These are phyloP conservation scores for Priceomyces medius DNA, from an alignment of 805 yeast genomes.

Conservation along the genomic window DNA sequence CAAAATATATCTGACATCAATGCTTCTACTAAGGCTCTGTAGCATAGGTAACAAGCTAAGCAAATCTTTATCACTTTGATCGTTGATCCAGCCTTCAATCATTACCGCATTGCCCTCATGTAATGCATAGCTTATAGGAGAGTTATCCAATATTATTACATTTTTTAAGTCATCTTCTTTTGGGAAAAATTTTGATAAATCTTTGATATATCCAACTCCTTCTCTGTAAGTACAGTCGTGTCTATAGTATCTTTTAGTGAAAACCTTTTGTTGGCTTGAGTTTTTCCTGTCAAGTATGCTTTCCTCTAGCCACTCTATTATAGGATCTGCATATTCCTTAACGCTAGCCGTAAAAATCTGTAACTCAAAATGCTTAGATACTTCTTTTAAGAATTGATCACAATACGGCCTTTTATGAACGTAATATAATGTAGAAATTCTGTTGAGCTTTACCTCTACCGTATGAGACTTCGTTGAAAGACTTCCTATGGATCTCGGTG, in stretches of 20 bases:
- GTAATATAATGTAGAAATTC: conserved; percentile 77
- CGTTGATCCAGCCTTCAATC: conserved; percentile 97
- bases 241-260: conserved; percentile 67
- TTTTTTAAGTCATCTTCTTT: conserved; percentile 73
- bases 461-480: conserved; percentile 49
- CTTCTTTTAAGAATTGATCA: conserved; percentile 76
- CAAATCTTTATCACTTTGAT: conserved; percentile 85
- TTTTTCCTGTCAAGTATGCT: conserved; percentile 33
- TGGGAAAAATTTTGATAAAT: conserved; percentile 38
- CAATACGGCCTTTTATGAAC: conserved; percentile 92
- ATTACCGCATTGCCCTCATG: conserved; percentile 87
- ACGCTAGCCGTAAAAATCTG: conserved; percentile 95
- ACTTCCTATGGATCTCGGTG: conserved; percentile 42
- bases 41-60: conserved; percentile 79
- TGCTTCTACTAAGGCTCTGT: conserved; percentile 70
- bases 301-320: conserved; percentile 84
- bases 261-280: conserved; percentile 17
- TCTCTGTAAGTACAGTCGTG: conserved; percentile 72
- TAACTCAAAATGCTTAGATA: conserved; percentile 81
- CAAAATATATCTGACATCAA: conserved; percentile 79
- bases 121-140: conserved; percentile 83
- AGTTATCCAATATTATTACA: conserved; percentile 83
- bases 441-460: conserved; percentile 74
- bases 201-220: conserved; percentile 79
- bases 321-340: conserved; percentile 95